phyloP scores from a whole-genome alignment of 257 asterid species.

The Solanum ahanhuiri region DNA sequence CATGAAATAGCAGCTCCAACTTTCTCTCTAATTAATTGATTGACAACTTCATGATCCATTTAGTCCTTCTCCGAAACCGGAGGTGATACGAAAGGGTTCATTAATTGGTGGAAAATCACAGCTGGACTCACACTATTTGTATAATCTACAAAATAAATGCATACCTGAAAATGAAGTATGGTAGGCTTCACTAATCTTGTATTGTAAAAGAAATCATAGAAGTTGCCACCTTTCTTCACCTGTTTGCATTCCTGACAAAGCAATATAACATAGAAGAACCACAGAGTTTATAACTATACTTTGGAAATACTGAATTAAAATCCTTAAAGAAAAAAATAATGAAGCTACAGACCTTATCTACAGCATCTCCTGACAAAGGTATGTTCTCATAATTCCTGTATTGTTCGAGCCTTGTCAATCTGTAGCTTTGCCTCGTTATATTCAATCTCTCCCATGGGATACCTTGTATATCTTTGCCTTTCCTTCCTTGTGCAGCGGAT shows the following conservation, averaged over 20 bases:
- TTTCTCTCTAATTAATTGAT: neutral
- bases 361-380: slow-evolving; percentile 48
- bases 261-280: neutral
- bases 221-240: slow-evolving; percentile 38
- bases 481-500: slow-evolving; percentile 64
- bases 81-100: neutral
- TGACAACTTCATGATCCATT: neutral
- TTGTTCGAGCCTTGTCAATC: slow-evolving; percentile 59
- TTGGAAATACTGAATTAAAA: neutral
- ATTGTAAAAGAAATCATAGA: slow-evolving; percentile 58
- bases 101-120: neutral
- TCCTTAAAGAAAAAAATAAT: neutral
- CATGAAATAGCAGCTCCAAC: neutral
- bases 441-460: slow-evolving; percentile 69
- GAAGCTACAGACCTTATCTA: slow-evolving; percentile 38
- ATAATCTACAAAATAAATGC: neutral
- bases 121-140: neutral
- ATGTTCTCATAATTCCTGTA: slow-evolving; percentile 56
- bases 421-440: slow-evolving; percentile 48
- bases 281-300: neutral
- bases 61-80: neutral
- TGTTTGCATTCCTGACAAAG: slow-evolving; percentile 29
- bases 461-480: slow-evolving; percentile 79
- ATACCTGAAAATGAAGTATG: slow-evolving; percentile 75
- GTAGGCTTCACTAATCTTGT: slow-evolving; percentile 79